Evolutionary conservation across 345 rosid genomes (phyloP), one percentile per base, ranked within the genome.

Genomic region (Hypericum perforatum): DNA sequence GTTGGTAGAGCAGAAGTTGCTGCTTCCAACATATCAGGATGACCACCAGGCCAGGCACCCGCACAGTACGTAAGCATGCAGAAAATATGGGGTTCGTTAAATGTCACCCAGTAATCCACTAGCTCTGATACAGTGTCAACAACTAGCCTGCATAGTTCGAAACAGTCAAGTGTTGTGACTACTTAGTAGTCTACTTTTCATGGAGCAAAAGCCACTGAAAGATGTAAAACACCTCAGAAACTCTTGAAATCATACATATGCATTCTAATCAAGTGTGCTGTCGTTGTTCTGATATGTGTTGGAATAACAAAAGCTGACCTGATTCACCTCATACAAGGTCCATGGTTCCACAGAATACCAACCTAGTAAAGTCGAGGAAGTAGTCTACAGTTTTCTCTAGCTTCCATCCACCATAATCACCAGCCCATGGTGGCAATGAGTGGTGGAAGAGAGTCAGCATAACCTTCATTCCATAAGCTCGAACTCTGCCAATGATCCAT

Each of bases 11-110:
- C 78, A 68, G 96, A 72, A 49, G 85, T 91, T 45, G 95, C 96
- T 47, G 42, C 81, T 74, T 91, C 98, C 70, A 91, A 66, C 86
- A 86, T 73, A 63, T 82, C 89, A 63, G 98, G 98, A 73, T 82
- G 72, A 61, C 87, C 92, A 39, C 98, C 98, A 55, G 98, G 96
- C 98, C 98, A 91, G 70, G 96, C 78, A 67, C 98, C 98, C 22
- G 89, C 87, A 52, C 84, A 81, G 71, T 91, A 86, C 37, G 98
- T 91, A 64, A 91, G 92, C 98, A 91, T 76, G 61, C 74, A 60
- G 55, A 91, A 91, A 68, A 91, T 78, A 66, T 86, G 96, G 37
- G 96, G 96, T 72, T 91, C 98, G 42, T 91, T 91, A 68, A 91
- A 91, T 43, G 87, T 86, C 38, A 91, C 68, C 96, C 98, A 86